A percentile compares a stretch with the other conserved stretches of the same genome.
Evolutionary conservation across 2,329 filamentous ascomycete genomes (phyloP).

Genomic region (Penicillium digitatum): DNA sequence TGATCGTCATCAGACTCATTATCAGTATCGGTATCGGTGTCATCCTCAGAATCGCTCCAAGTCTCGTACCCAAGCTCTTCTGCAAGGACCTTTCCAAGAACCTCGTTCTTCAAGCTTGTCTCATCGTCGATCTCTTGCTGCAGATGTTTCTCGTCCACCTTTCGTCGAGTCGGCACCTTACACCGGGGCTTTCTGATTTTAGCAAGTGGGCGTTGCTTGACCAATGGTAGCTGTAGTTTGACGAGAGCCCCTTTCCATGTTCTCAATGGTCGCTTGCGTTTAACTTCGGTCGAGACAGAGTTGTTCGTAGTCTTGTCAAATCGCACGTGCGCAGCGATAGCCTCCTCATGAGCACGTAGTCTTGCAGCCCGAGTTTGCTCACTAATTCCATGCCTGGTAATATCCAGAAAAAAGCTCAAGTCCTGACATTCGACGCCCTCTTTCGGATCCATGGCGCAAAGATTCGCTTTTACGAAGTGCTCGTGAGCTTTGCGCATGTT

Average conservation of each 20-base stretch:
- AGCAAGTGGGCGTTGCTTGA: not conserved
- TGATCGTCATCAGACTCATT: not conserved
- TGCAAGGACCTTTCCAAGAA: not conserved
- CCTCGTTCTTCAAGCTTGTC: too few relatives aligned
- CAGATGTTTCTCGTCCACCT: not conserved
- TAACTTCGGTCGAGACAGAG: not conserved
- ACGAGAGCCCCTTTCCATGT: not conserved
- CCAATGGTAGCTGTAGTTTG: not conserved
- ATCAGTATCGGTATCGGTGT: not conserved
- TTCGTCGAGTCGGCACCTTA: not conserved
- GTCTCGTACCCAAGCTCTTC: not conserved
- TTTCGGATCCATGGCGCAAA: constrained; percentile 14
- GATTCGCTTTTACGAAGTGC: constrained; percentile 17
- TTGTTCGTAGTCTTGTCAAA: not conserved
- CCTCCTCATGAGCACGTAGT: not conserved
- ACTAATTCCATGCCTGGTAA: constrained; percentile 2
- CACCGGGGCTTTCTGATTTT: not conserved
- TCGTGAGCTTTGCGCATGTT: constrained; percentile 15
- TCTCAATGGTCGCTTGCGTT: not conserved
- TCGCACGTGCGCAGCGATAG: not conserved
- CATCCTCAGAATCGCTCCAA: not conserved
- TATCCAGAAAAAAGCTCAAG: constrained; percentile 7
- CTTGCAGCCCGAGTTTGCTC: not conserved
- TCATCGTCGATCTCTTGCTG: not conserved
- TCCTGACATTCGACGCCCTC: constrained; percentile 18